Evolutionary conservation across 2,329 filamentous ascomycete species (phyloP), one percentile per base, ranked within the genome.

Genomic region (Sporothrix dimorphospora): DNA sequence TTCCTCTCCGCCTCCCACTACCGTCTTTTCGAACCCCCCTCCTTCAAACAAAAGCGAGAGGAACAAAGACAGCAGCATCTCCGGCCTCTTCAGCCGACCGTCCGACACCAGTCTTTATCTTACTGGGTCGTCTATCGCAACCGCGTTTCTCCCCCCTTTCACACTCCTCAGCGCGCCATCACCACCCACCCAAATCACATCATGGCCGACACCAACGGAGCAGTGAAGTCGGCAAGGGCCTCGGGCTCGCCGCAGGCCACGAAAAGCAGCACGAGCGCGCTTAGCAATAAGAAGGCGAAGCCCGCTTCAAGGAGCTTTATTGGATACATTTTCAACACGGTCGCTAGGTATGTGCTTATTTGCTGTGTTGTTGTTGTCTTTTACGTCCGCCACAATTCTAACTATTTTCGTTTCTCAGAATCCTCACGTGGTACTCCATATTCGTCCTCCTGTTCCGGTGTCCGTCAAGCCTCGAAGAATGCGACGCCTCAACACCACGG

Each of bases 401-500:
- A 71, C 68, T 6, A 3, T 53, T 8, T 8, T 27, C 24, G 21
- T 27, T 16, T n/a, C 68, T n/a, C 69, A 95, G 95, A 78, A 81
- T 98, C 59, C 81, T 91, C 72, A 91, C 93, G 24, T 99, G 95
- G 95, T 97, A 96, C 80, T 87, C 90, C 47, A 90, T 98, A 75
- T 81, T 94, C 74, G 96, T 92, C 30, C 83, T 96, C 71, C 82
- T 95, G 73, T 92, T 99, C 80, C 89, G 91, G 74, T 99, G 95
- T 80, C 95, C 95, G 14, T 84, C 90, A 3, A 89, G 88, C 9
- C 82, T 91, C 73, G 87, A 90, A 38, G 86, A 89, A 34, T 88
- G 96, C 78, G 87, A 89, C 77, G 88, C 91, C 34, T 82, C 86
- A 40, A 92, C 93, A 1, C 92, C 94, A 0, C 86, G 84, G 75